These are phyloP conservation scores for Eimeria necatrix DNA, from an alignment of 169 alveolate species.

Conservation along the genomic window DNA sequence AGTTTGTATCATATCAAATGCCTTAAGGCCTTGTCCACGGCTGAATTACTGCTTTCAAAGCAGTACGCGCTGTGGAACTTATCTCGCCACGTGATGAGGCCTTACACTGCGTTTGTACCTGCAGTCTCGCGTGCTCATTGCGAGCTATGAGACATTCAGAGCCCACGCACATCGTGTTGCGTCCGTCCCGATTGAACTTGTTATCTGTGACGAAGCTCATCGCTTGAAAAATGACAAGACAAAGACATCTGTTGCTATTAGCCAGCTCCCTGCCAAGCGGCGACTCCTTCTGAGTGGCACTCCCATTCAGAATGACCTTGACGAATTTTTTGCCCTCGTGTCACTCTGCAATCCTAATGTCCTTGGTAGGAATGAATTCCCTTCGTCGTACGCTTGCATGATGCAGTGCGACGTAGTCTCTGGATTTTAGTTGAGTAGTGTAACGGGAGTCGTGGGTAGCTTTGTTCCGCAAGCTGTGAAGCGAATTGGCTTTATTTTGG, in stretches of 20 bases:
- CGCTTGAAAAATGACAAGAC: conserved; percentile 95
- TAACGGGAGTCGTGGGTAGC: neutral
- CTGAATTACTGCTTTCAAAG: no score
- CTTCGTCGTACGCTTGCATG: neutral
- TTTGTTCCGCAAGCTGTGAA: neutral
- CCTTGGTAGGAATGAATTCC: conserved; percentile 84
- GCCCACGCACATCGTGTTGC: conserved; percentile 90
- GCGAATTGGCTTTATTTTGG: no score
- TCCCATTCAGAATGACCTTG: conserved; percentile 94
- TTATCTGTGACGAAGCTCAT: conserved; percentile 98
- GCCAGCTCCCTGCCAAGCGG: conserved; percentile 92
- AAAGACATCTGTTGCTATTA: conserved; percentile 93
- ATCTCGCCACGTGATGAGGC: neutral
- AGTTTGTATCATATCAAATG: no score
- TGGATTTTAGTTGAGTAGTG: neutral
- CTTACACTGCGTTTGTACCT: neutral
- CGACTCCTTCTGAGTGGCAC: conserved; percentile 94
- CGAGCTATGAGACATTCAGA: conserved; percentile 96
- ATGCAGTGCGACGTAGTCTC: neutral
- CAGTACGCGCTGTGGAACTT: no score
- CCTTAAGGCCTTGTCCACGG: no score
- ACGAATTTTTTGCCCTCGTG: conserved; percentile 93
- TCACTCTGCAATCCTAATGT: conserved; percentile 94
- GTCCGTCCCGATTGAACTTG: conserved; percentile 95
- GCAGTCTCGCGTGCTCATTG: conserved; percentile 90